Conservation (phyloP, 1,139 yeast genomes). For the Geotrichum aggregatum region DNA sequence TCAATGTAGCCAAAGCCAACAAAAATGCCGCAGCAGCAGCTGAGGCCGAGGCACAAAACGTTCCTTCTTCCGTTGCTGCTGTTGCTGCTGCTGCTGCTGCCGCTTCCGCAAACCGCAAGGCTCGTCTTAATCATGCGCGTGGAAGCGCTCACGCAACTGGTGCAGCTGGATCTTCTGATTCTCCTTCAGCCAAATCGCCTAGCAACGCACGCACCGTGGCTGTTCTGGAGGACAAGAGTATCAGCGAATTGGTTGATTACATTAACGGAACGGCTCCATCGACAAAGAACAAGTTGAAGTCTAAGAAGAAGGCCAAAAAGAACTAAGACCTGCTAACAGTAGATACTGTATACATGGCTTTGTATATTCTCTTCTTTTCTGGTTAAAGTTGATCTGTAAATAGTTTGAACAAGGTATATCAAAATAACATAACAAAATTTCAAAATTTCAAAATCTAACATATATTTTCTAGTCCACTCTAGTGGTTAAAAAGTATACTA, state of each 20-base stretch:
- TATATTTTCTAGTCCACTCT: no score
- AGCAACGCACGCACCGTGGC: conserved; percentile 15
- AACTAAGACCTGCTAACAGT: not conserved
- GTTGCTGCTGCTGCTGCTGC: conserved; percentile 20
- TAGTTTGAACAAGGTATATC: no score
- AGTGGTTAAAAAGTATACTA: no score
- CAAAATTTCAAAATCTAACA: no score
- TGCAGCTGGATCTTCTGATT: conserved; percentile 4
- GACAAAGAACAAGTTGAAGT: conserved; percentile 19
- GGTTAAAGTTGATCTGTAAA: no score
- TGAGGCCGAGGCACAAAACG: conserved; percentile 6
- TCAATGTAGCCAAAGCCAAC: conserved; percentile 30
- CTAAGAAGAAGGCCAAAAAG: conserved; percentile 20
- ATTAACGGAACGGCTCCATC: conserved; percentile 32
- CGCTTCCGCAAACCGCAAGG: conserved; percentile 21
- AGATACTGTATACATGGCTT: no score
- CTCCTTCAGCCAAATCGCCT: not conserved
- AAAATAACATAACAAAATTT: no score
- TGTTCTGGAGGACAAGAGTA: conserved; percentile 29
- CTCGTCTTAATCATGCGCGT: conserved; percentile 7
- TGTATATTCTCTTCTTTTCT: no score
- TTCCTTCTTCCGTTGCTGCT: conserved; percentile 19
- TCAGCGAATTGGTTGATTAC: conserved; percentile 38
- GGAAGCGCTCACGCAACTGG: conserved; percentile 16
- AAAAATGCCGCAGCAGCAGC: conserved; percentile 22